Conservation (phyloP, 140 eudicot genomes). For the Cichorium intybus region DNA sequence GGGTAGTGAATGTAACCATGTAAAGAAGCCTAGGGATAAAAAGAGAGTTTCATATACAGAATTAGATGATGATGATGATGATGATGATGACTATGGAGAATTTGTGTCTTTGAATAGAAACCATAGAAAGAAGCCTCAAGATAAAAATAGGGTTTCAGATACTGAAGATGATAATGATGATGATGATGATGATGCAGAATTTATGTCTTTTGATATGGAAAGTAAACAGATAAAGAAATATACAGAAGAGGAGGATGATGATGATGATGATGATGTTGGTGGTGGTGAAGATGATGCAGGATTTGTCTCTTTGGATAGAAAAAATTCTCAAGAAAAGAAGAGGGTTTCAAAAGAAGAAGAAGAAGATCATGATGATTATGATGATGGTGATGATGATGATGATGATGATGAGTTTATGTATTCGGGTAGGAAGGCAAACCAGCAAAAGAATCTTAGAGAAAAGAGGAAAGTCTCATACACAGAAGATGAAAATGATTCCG, state of each 20-base stretch:
- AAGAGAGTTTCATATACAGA: slow-evolving; percentile 7
- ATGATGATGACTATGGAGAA: slow-evolving; percentile 9
- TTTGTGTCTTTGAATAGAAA: slow-evolving; percentile 14
- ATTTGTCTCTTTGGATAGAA: background rate
- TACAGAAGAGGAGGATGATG: no score
- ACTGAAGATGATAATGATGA: slow-evolving; percentile 18
- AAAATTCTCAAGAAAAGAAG: background rate
- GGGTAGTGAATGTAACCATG: background rate
- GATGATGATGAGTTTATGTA: slow-evolving; percentile 21
- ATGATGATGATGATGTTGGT: slow-evolving; percentile 1
- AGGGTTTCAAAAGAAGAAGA: slow-evolving; percentile 2
- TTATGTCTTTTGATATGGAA: background rate
- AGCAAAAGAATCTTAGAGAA: slow-evolving; percentile 22
- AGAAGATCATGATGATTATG: background rate
- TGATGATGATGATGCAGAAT: slow-evolving; percentile 9
- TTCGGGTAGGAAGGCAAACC: slow-evolving; percentile 16
- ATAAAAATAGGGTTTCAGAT: slow-evolving; percentile 9
- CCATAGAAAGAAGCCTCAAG: slow-evolving; percentile 2
- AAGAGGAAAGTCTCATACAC: slow-evolving; percentile 30
- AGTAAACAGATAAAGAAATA: background rate
- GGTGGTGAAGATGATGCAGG: slow-evolving; percentile 3
- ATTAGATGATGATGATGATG: slow-evolving; percentile 3
- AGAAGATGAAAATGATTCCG: slow-evolving; percentile 35
- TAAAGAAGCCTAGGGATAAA: background rate
- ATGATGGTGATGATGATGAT: background rate